phyloP scores from a whole-genome alignment of 2,329 filamentous ascomycete species.

The Pseudogymnoascus sp. region DNA sequence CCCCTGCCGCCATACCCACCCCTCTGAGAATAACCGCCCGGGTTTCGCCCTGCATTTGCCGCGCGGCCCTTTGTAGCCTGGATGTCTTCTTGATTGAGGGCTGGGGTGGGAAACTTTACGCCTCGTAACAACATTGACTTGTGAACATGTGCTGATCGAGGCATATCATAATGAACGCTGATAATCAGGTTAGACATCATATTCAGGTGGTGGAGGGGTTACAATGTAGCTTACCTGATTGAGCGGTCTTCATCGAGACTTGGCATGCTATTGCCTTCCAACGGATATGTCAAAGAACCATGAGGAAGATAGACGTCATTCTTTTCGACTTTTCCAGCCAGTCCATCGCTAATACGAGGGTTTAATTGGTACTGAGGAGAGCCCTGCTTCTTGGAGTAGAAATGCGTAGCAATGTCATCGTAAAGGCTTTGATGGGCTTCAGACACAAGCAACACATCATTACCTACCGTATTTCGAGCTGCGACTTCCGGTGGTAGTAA shows the following conservation, averaged over 20 bases:
- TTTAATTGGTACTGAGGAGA: slow-evolving; percentile 63
- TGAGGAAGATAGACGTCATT: slow-evolving; percentile 80
- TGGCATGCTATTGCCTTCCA: slow-evolving; percentile 64
- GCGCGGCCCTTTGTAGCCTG: slow-evolving; percentile 62
- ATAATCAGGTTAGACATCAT: slow-evolving; percentile 19
- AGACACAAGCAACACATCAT: slow-evolving; percentile 75
- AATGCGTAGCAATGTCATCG: slow-evolving; percentile 71
- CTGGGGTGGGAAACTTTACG: slow-evolving; percentile 62
- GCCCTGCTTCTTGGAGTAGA: slow-evolving; percentile 85
- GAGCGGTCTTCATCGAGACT: slow-evolving; percentile 78
- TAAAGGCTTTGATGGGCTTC: slow-evolving; percentile 74
- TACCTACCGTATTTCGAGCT: slow-evolving; percentile 70
- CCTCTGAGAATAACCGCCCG: slow-evolving; percentile 44
- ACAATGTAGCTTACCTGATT: slow-evolving; percentile 55
- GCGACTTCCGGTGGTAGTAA: slow-evolving; percentile 69
- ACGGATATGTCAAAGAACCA: slow-evolving; percentile 68
- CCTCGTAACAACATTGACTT: slow-evolving; percentile 93
- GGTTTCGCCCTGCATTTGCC: slow-evolving; percentile 57
- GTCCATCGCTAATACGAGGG: slow-evolving; percentile 63
- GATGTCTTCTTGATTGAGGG: slow-evolving; percentile 68
- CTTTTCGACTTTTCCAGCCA: slow-evolving; percentile 75
- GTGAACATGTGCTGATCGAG: slow-evolving; percentile 62
- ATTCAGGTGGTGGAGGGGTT: background rate
- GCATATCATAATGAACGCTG: slow-evolving; percentile 82
- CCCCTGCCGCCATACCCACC: slow-evolving; percentile 4